Evolutionary conservation across 192 early-diverging fungal genomes (phyloP).

Genomic region (Linnemannia exigua): DNA sequence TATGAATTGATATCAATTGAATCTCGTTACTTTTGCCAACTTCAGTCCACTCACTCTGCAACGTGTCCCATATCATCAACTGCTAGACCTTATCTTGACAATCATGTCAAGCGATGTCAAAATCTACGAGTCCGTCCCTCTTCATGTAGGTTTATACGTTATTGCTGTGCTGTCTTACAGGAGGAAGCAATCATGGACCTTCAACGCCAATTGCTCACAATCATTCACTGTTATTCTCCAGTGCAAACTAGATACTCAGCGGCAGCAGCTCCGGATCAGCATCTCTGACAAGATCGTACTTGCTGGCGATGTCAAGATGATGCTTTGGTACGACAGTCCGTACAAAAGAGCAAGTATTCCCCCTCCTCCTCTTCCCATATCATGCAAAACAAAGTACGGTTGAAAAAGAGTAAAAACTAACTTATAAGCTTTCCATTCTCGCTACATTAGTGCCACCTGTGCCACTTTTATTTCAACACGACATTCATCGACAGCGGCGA

Average conservation of each 20-base stretch:
- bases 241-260: constrained; percentile 28
- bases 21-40: neutral
- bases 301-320: constrained; percentile 53
- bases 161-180: neutral
- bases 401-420: neutral
- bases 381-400: neutral
- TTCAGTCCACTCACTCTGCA: neutral
- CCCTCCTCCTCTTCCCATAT: neutral
- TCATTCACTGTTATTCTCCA: neutral
- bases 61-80: too few relatives aligned
- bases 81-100: constrained; percentile 41
- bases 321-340: constrained; percentile 47
- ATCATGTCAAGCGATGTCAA: constrained; percentile 40
- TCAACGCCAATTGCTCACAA: neutral
- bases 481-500: constrained; percentile 43
- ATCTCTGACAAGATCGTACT: constrained; percentile 49
- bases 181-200: neutral
- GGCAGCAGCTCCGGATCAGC: constrained; percentile 34
- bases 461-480: constrained; percentile 66
- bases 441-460: constrained; percentile 35
- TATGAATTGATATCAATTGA: too few relatives aligned
- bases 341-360: constrained; percentile 47
- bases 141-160: constrained; percentile 15
- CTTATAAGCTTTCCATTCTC: neutral
- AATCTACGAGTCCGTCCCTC: constrained; percentile 44